Evolutionary conservation across 179 eudicot genomes (phyloP).

Genomic region (Monotropa hypopitys): DNA sequence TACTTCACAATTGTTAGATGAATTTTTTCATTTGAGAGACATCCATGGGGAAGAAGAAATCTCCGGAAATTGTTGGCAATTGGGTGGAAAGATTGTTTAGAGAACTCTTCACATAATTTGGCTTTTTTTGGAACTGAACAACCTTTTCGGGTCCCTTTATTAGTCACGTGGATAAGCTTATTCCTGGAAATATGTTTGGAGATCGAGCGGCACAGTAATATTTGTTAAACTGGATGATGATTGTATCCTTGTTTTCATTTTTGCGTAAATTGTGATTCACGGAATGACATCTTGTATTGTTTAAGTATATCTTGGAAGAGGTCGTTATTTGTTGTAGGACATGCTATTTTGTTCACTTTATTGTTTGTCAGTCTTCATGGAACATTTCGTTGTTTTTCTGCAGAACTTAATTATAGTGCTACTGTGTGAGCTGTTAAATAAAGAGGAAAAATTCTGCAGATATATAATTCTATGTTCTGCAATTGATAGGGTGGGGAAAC

Average conservation of each 20-base stretch:
- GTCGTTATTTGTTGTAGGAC: background rate
- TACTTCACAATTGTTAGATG: background rate
- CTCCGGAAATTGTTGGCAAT: background rate
- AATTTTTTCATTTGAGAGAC: background rate
- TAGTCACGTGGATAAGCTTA: background rate
- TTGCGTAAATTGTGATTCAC: background rate
- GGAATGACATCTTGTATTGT: background rate
- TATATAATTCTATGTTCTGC: background rate
- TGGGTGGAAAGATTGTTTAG: background rate
- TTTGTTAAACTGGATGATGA: background rate
- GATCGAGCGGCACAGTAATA: background rate
- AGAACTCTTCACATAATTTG: background rate
- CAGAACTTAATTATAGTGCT: background rate
- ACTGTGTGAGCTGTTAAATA: background rate
- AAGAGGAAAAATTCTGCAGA: background rate
- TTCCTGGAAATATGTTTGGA: background rate
- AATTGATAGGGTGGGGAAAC: constrained; percentile 12
- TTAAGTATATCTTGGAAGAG: background rate
- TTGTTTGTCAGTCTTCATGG: background rate
- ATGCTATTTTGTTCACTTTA: background rate
- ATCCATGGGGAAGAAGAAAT: background rate
- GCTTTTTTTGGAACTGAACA: background rate
- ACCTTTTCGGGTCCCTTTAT: background rate
- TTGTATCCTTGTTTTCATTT: background rate
- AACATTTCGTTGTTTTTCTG: constrained; percentile 3